These are phyloP conservation scores for Fereydounia khargensis DNA, from an alignment of 1,284 basidiomycete species.

Conservation along the genomic window DNA sequence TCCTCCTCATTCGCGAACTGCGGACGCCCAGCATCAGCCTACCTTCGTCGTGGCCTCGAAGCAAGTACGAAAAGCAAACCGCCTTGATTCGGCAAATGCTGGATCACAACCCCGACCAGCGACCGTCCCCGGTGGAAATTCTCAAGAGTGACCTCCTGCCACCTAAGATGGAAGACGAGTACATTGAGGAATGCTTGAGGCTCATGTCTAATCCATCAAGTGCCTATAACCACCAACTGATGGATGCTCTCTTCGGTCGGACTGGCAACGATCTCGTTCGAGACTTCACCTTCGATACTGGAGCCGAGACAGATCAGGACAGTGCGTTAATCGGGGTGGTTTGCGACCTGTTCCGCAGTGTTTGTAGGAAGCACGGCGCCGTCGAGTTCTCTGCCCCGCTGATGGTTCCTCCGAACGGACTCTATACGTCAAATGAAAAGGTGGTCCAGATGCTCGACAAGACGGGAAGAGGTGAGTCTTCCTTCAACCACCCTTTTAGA, in stretches of 20 bases:
- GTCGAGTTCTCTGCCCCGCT: slow-evolving; percentile 80
- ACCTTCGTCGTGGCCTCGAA: slow-evolving; percentile 68
- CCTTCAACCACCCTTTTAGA: too few relatives aligned
- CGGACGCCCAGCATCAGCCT: slow-evolving; percentile 73
- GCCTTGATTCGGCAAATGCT: slow-evolving; percentile 77
- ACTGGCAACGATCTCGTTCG: slow-evolving; percentile 67
- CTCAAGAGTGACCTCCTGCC: slow-evolving; percentile 77
- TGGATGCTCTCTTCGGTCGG: slow-evolving; percentile 34
- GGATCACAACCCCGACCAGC: slow-evolving; percentile 75
- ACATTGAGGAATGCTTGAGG: slow-evolving; percentile 74
- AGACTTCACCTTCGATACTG: slow-evolving; percentile 76
- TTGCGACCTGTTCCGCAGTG: slow-evolving; percentile 70
- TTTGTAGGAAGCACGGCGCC: slow-evolving; percentile 85
- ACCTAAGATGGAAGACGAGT: slow-evolving; percentile 74
- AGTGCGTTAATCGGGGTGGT: slow-evolving; percentile 74
- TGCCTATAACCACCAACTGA: slow-evolving; percentile 45
- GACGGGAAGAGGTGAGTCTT: too few relatives aligned
- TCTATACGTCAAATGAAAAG: slow-evolving; percentile 78
- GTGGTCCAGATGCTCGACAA: slow-evolving; percentile 78
- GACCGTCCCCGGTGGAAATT: slow-evolving; percentile 80
- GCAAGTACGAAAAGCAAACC: slow-evolving; percentile 62
- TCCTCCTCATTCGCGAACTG: slow-evolving; percentile 75
- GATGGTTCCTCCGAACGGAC: slow-evolving; percentile 68
- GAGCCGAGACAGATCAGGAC: slow-evolving; percentile 69
- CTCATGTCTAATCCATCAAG: slow-evolving; percentile 67